Evolutionary conservation across 2,329 filamentous ascomycete species (phyloP), one percentile per base, ranked within the genome.

Genomic region (Botryotinia narcissicola): DNA sequence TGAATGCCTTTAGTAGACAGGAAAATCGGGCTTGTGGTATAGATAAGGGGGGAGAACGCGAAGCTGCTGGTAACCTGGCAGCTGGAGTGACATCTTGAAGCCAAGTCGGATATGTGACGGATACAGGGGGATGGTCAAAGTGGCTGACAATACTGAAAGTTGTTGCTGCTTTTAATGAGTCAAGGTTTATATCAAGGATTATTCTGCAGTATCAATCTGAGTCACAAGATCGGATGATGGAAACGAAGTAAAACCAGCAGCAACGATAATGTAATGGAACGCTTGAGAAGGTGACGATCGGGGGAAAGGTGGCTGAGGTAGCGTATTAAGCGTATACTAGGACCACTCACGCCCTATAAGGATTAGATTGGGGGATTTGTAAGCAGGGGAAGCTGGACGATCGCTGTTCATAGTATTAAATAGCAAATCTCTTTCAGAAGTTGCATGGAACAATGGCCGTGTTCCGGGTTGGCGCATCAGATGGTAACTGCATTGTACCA

Each of bases 381-480:
- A 62, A 46, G 48, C 66, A 68, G 66, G 66, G 66, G 66, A 42
- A 32, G 51, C n/a, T 32, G 66, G 16, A 69, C 4, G 66, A 68
- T 68, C 25, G 64, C 35, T 54, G 64, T 16, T 18, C 14, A 29
- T 18, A 16, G n/a, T 20, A 67, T 51, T 54, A 54, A 42, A 40
- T 40, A 57, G 48, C 25, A 42, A 68, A 57, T 68, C 64, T 68
- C 46, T 29, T 32, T 68, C 32, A 68, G 46, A 68, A 29, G 44
- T 51, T 32, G 32, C 44, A 67, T 67, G 63, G 64, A 68, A 54
- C 35, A 40, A 51, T 68, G 48, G 66, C 66, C 66, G 66, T 68
- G 48, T 68, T 68, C 66, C 66, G 66, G 48, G 66, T 68, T 68
- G 66, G 66, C 66, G 66, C 66, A 68, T 68, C 46, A 57, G 35